These are phyloP conservation scores for Linum tenue DNA, from an alignment of 345 rosid genomes.

Conservation along the genomic window DNA sequence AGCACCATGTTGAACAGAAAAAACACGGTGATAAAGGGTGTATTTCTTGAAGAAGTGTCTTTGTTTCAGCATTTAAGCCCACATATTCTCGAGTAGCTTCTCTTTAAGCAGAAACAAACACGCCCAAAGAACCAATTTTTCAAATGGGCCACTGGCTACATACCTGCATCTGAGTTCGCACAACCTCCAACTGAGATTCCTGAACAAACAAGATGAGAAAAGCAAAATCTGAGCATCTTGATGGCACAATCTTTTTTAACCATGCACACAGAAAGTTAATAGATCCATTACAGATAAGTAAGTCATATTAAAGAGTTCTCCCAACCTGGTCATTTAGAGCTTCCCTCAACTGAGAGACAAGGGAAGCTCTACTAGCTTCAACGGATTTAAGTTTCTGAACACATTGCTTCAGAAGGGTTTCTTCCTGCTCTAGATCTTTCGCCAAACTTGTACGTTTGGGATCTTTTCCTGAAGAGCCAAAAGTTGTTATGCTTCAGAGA, in stretches of 20 bases:
- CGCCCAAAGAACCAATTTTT: no score
- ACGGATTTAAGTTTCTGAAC: constrained; percentile 71
- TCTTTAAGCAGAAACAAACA: no score
- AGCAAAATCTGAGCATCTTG: neutral
- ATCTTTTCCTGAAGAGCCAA: constrained; percentile 41
- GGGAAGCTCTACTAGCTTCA: constrained; percentile 60
- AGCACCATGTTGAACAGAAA: neutral
- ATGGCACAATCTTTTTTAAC: no score
- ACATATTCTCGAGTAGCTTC: no score
- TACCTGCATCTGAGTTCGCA: constrained; percentile 85
- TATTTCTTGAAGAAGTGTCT: no score
- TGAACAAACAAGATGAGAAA: constrained; percentile 13
- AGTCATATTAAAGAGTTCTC: neutral
- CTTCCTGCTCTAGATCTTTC: constrained; percentile 67
- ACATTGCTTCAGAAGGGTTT: constrained; percentile 58
- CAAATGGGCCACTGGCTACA: neutral
- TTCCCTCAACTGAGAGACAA: constrained; percentile 75
- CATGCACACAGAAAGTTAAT: neutral
- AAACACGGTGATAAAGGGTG: no score
- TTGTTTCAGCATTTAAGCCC: no score
- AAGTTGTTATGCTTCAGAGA: constrained; percentile 12
- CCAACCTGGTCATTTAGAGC: constrained; percentile 71
- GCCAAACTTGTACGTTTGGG: constrained; percentile 52
- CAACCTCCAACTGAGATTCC: constrained; percentile 83
- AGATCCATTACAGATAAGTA: neutral